A percentile compares a stretch with the other conserved stretches of the same genome.
phyloP scores from a whole-genome alignment of 352 stramenopile species.

The Achlya hypogyna region DNA sequence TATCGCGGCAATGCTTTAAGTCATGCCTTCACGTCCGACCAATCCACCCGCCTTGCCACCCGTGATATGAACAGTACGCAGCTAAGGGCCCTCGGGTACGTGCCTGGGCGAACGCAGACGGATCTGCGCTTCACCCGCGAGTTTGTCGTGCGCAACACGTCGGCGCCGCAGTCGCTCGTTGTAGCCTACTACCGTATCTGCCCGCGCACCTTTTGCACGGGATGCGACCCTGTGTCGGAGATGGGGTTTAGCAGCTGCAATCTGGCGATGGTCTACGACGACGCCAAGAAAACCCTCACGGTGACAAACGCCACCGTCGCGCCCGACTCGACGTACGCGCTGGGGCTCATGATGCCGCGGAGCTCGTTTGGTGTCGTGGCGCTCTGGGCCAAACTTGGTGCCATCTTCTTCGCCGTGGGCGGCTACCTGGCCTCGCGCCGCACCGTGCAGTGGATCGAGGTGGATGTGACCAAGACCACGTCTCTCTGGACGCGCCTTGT shows the following conservation, averaged over 20 bases:
- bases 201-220: constrained; percentile 6
- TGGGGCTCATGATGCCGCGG: constrained; percentile 10
- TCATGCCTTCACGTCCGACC: not conserved
- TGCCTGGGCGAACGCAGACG: not conserved
- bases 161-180: not conserved
- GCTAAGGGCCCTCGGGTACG: not conserved
- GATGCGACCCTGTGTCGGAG: not conserved
- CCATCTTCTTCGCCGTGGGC: constrained; percentile 9
- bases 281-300: not conserved
- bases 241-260: constrained; percentile 6
- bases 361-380: not conserved
- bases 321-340: not conserved
- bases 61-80: not conserved
- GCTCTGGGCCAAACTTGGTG: not conserved
- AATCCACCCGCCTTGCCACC: not conserved
- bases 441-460: constrained; percentile 10
- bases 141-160: not conserved
- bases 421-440: constrained; percentile 5
- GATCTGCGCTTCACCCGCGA: not conserved
- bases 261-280: not conserved
- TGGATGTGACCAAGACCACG: not conserved
- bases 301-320: not conserved
- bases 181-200: not conserved
- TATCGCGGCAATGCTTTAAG: not conserved
- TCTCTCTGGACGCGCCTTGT: not conserved